Percentiles rank a stretch among this genome's conserved stretches.
Conservation (phyloP, 352 stramenopile genomes). For the Phytophthora quininea region DNA sequence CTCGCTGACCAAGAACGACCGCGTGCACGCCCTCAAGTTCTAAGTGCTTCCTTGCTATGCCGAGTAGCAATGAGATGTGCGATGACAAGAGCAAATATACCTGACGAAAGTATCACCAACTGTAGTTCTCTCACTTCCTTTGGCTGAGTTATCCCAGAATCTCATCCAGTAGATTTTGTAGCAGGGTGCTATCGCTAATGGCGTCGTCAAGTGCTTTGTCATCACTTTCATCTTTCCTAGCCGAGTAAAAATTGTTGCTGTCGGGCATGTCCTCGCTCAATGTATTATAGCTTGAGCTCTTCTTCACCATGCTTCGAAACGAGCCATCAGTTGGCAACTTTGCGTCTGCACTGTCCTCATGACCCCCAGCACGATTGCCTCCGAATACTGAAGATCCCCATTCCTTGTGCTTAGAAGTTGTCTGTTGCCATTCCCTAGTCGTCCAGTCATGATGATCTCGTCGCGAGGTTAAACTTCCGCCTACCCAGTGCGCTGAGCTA, state of each 20-base stretch:
- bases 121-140: neutral
- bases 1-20: constrained; percentile 97
- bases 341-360: constrained; percentile 24
- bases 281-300: constrained; percentile 28
- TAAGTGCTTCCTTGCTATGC: constrained; percentile 79
- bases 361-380: constrained; percentile 16
- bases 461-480: constrained; percentile 23
- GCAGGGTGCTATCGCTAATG: constrained; percentile 47
- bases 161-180: constrained; percentile 81
- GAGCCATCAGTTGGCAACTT: constrained; percentile 22
- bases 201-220: constrained; percentile 29
- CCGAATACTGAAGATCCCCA: constrained; percentile 22
- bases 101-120: constrained; percentile 64
- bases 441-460: constrained; percentile 29
- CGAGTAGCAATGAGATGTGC: constrained; percentile 23
- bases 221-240: constrained; percentile 29
- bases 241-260: constrained; percentile 26
- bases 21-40: constrained; percentile 99
- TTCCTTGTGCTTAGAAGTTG: constrained; percentile 20
- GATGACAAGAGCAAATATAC: constrained; percentile 56
- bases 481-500: constrained; percentile 13
- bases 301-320: constrained; percentile 11
- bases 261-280: neutral
- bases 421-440: constrained; percentile 25
- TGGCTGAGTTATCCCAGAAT: constrained; percentile 41